Evolutionary conservation across 169 alveolate species (phyloP).

Genomic region (Theileria orientalis): DNA sequence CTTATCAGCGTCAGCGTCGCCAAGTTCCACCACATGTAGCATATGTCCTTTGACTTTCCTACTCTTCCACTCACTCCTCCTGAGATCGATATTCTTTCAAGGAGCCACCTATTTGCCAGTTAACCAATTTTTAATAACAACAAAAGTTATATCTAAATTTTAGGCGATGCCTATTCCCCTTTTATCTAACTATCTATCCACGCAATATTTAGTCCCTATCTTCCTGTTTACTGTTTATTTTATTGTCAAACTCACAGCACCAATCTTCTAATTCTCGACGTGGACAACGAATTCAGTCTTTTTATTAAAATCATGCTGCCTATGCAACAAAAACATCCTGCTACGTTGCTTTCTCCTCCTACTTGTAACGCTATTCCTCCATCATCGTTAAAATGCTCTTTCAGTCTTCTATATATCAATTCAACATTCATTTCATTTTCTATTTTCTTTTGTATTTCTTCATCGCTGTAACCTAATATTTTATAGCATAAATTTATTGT

Average conservation of each 20-base stretch:
- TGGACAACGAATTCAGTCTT: not conserved
- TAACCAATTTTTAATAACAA: too few species aligned
- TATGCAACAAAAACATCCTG: conserved; percentile 71
- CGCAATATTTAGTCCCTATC: not conserved
- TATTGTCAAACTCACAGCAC: conserved; percentile 17
- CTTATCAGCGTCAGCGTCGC: conserved; percentile 51
- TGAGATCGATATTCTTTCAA: conserved; percentile 22
- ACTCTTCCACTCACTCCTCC: conserved; percentile 74
- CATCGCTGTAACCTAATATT: conserved; percentile 2
- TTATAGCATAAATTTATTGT: conserved; percentile 13
- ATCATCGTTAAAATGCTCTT: conserved; percentile 67
- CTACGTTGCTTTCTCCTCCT: conserved; percentile 70
- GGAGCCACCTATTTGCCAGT: conserved; percentile 58
- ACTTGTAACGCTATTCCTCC: conserved; percentile 69
- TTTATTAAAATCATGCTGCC: conserved; percentile 24
- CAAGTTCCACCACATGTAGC: conserved; percentile 75
- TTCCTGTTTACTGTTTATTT: not conserved
- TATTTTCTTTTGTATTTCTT: not conserved
- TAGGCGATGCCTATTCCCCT: not conserved
- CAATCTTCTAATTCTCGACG: conserved; percentile 4
- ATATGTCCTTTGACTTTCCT: conserved; percentile 71
- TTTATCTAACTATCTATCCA: not conserved
- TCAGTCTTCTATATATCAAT: conserved; percentile 7
- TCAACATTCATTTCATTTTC: conserved; percentile 19
- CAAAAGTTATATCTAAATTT: too few species aligned